Base-by-base conservation (phyloP, 208 protist genomes). In the Strigomonas oncopelti region DNA sequence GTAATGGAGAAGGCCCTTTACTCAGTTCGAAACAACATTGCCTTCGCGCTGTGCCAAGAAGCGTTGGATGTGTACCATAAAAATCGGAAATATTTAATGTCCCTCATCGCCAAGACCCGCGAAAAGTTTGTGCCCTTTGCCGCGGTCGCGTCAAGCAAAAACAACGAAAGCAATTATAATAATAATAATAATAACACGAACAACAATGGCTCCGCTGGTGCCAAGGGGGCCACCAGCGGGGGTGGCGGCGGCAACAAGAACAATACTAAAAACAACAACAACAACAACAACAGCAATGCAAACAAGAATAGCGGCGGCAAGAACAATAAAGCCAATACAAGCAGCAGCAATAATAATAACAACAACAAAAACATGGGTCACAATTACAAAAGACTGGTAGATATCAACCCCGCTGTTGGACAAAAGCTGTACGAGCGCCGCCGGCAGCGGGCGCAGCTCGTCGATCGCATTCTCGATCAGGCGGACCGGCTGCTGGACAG, bases 21-120 rank as follows among this genome's bases (percentile, higher is more conserved):
- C 57, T 65, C 69, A 9, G 73, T 83, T 18, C 67, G 74, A 38
- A 83, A 83, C 67, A 83, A 77, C 68, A 72, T 79, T 31, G 78
- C 78, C 42, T 74, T 70, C 29, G 52, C 78, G n/a, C 76, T 73
- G 58, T 83, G 73, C 54, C 66, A 77, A 13, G 69, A 83, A 36
- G 78, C 78, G 9, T 72, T 65, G 45, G 61, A 71, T 0, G 64
- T 76, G 51, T 77, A 79, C 64, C 28, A 55, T 27, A 27, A 65
- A 11, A 66, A 65, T 34, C 73, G 67, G 32, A 16, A 69, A 45
- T 60, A 69, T 24, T 69, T 79, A 48, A 9, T 57, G 32, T 42
- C 60, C 18, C 67, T 67, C 52, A 67, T 79, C 36, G 55, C 61
- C 5, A 34, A 59, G 51, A 61, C 73, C 8, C 32, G 61, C 25